Base-by-base conservation (phyloP, 371 early-diverging fungal species). In the Basidiobolus meristosporus region DNA sequence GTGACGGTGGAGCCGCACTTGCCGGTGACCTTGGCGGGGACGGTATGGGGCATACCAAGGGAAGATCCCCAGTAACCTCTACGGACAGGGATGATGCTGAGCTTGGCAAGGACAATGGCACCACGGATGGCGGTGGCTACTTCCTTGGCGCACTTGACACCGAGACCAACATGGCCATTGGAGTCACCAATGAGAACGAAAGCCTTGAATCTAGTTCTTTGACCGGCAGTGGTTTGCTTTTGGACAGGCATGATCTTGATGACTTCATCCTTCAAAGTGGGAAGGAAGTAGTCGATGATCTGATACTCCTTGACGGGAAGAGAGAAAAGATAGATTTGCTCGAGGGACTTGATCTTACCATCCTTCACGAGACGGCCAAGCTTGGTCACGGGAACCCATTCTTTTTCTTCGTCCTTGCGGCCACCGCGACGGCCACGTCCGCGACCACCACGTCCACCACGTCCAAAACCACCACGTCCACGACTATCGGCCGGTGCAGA, bases 141-240 rank as follows among this genome's bases (percentile, higher is more conserved):
- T 71, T 99, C 99, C 84, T 96, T 97, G 59, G n/a, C n/a, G n/a
- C n/a, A n/a, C n/a, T n/a, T n/a, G n/a, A n/a, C n/a, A n/a, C n/a
- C n/a, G n/a, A n/a, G 77, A 68, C 98, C 98, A 59, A 98, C 90
- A 72, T 97, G 96, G 47, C 98, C 96, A 58, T 91, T 72, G 43
- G 66, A 70, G 75, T 98, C 97, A 67, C 99, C 99, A 59, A 98
- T 86, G 72, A 90, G 85, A 44, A 97, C 97, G 59, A 95, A 93
- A 53, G 93, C 99, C n/a, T 98, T 99, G 82, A 99, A 98, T 53
- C 95, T 86, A 54, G 98, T 98, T 57, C 97, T 89, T 74, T 99
- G 98, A 75, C 98, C 98, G 50, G 98, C 98, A 62, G 90, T 87
- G 55, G 98, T 98, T 72, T 99, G 99, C 82, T 99, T 99, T 76